A percentile compares a stretch with the other conserved stretches of the same genome.
These are phyloP conservation scores for Cudoniella acicularis DNA, from an alignment of 495 filamentous ascomycete genomes.

Conservation along the genomic window DNA sequence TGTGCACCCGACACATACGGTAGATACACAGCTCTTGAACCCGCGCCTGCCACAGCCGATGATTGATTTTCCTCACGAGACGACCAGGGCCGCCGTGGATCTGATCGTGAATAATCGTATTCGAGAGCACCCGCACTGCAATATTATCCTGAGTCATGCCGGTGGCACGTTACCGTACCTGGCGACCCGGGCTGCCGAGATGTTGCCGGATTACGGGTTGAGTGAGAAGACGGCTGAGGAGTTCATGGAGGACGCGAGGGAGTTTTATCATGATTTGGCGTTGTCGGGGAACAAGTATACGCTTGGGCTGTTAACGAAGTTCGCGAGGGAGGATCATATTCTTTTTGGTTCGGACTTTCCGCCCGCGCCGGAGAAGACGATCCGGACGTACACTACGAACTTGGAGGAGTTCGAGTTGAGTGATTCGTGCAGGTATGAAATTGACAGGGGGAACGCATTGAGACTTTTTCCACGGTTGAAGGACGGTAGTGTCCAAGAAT, in stretches of 20 bases:
- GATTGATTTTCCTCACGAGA: slow-evolving; percentile 46
- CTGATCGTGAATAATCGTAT: slow-evolving; percentile 45
- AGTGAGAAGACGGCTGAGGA: slow-evolving; percentile 14
- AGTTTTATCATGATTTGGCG: slow-evolving; percentile 49
- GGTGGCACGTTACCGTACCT: slow-evolving; percentile 46
- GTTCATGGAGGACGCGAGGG: slow-evolving; percentile 27
- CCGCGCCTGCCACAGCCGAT: slow-evolving; percentile 25
- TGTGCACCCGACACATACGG: slow-evolving; percentile 47
- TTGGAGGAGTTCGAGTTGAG: no score
- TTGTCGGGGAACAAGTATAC: slow-evolving; percentile 18
- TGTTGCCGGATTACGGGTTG: background rate
- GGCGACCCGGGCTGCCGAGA: slow-evolving; percentile 28
- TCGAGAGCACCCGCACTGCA: slow-evolving; percentile 38
- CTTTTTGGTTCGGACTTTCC: slow-evolving; percentile 46
- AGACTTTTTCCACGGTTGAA: no score
- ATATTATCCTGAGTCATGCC: slow-evolving; percentile 43
- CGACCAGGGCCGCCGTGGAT: slow-evolving; percentile 43
- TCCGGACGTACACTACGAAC: no score
- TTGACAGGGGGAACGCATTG: no score
- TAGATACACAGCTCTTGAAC: slow-evolving; percentile 1
- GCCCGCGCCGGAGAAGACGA: no score
- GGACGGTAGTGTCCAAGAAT: no score
- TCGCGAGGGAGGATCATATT: slow-evolving; percentile 40
- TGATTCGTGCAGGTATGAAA: no score
- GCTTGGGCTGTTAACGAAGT: slow-evolving; percentile 32